A percentile compares a stretch with the other conserved stretches of the same genome.
Evolutionary conservation across 1,284 basidiomycete genomes (phyloP).

Genomic region (Irpex sp.): DNA sequence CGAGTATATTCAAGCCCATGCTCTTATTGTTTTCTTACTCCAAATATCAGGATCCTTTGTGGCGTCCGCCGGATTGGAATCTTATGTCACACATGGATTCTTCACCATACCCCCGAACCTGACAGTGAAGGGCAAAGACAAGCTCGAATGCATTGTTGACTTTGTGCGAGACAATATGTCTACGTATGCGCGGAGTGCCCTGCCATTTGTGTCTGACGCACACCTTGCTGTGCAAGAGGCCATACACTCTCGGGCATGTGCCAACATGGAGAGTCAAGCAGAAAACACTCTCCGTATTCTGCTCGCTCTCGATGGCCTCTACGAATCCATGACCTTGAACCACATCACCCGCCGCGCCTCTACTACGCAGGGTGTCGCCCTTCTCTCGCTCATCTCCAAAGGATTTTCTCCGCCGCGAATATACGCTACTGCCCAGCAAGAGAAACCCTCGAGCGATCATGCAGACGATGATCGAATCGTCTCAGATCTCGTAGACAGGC

Average conservation of each 20-base stretch:
- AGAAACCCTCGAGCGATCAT: background rate
- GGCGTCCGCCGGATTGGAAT: conserved; percentile 90
- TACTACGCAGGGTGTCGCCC: conserved; percentile 87
- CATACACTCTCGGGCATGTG: background rate
- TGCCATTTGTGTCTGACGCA: conserved; percentile 73
- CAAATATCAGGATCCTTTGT: conserved; percentile 68
- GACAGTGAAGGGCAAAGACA: conserved; percentile 27
- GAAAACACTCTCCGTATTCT: conserved; percentile 36
- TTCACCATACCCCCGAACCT: conserved; percentile 30
- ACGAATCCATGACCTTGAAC: conserved; percentile 85
- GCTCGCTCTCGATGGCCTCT: conserved; percentile 62
- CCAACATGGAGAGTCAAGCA: background rate
- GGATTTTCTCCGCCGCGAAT: conserved; percentile 60
- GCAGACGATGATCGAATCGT: conserved; percentile 3
- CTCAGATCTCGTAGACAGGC: conserved; percentile 47
- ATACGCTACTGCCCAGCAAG: background rate
- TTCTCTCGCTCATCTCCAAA: conserved; percentile 84
- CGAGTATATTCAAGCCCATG: background rate
- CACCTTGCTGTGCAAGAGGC: conserved; percentile 38
- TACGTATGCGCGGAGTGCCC: conserved; percentile 69
- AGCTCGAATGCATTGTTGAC: conserved; percentile 36
- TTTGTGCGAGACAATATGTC: conserved; percentile 70
- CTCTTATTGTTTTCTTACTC: background rate
- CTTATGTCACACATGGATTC: conserved; percentile 85
- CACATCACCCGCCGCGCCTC: conserved; percentile 87